These are phyloP conservation scores for Fusarium lateritium DNA, from an alignment of 2,329 filamentous ascomycete species.

Conservation along the genomic window DNA sequence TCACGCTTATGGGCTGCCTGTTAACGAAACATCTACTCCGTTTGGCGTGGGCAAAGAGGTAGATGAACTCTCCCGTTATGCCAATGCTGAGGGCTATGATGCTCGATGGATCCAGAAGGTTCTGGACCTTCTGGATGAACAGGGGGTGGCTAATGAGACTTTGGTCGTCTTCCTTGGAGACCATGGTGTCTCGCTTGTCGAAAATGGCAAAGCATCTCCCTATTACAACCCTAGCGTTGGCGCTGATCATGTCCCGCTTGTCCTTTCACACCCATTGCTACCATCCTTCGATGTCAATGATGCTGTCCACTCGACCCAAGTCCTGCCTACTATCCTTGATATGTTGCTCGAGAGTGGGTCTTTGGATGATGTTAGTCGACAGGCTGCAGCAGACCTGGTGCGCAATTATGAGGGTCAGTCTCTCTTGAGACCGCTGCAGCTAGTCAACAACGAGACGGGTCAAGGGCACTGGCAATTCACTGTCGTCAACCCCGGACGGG, in stretches of 20 bases:
- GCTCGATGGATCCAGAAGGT: constrained; percentile 53
- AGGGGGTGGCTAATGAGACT: constrained; percentile 54
- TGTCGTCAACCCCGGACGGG: constrained; percentile 53
- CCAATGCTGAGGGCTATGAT: constrained; percentile 52
- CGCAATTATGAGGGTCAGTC: constrained; percentile 54
- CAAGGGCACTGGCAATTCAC: constrained; percentile 54
- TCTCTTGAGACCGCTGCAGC: constrained; percentile 44
- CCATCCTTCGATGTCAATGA: constrained; percentile 49
- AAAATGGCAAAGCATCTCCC: constrained; percentile 50
- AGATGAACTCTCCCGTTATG: constrained; percentile 51
- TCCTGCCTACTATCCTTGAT: constrained; percentile 53
- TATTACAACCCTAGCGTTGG: constrained; percentile 54
- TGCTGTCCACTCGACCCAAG: constrained; percentile 50
- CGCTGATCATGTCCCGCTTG: constrained; percentile 51
- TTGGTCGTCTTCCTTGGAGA: constrained; percentile 53
- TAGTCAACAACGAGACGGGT: constrained; percentile 36
- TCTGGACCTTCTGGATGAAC: constrained; percentile 50
- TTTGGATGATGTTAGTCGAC: constrained; percentile 36
- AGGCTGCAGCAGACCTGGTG: constrained; percentile 45
- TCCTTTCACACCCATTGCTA: constrained; percentile 52
- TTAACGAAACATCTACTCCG: constrained; percentile 45
- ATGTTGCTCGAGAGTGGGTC: constrained; percentile 52
- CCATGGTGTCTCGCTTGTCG: constrained; percentile 53
- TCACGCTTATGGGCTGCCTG: constrained; percentile 52
- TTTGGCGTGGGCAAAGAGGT: constrained; percentile 41